phyloP scores from a whole-genome alignment of 2,329 filamentous ascomycete genomes.

The Paecilomyces variotii region DNA sequence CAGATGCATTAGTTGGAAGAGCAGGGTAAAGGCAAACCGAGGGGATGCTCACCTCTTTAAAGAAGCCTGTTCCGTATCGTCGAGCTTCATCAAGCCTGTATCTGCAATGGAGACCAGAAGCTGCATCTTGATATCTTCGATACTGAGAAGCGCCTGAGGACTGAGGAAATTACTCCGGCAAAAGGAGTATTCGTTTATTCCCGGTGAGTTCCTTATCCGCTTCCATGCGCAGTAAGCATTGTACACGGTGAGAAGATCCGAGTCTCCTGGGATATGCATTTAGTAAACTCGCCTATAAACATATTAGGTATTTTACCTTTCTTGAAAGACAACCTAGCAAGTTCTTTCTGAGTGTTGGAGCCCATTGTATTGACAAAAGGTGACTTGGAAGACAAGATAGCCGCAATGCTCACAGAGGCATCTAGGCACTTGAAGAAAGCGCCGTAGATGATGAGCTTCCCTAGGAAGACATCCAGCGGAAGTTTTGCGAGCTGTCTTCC shows the following conservation, averaged over 20 bases:
- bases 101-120: conserved; percentile 78
- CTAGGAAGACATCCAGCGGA: conserved; percentile 87
- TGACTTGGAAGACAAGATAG: conserved; percentile 88
- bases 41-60: conserved; percentile 51
- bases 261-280: conserved; percentile 54
- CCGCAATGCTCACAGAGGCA: conserved; percentile 82
- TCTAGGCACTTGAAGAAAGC: conserved; percentile 86
- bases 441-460: conserved; percentile 83
- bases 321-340: conserved; percentile 68
- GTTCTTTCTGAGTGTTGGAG: conserved; percentile 72
- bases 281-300: background rate
- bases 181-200: conserved; percentile 73
- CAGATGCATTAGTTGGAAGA: conserved; percentile 5
- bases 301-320: conserved; percentile 41
- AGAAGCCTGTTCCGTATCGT: conserved; percentile 60
- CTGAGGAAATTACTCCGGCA: conserved; percentile 93
- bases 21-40: conserved; percentile 1
- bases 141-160: conserved; percentile 78
- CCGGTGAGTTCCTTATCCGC: conserved; percentile 63
- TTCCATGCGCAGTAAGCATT: conserved; percentile 92
- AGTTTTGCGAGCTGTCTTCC: conserved; percentile 80
- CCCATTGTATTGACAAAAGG: conserved; percentile 85
- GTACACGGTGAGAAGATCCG: conserved; percentile 85
- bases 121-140: conserved; percentile 93
- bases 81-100: conserved; percentile 71